Conservation (phyloP, 73 alveolate species). For the Paraurostyla sp. region DNA sequence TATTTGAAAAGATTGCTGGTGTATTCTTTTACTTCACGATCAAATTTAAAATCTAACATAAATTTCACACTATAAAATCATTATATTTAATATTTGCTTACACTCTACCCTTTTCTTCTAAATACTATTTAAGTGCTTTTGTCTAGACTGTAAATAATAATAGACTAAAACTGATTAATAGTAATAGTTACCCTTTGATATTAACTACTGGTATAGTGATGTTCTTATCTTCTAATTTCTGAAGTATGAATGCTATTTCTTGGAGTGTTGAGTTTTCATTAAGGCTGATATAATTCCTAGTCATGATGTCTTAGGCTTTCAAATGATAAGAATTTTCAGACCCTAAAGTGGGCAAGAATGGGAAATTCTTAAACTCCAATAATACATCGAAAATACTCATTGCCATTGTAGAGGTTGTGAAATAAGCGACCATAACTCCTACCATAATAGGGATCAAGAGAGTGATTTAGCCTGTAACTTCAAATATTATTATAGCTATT, state of each 20-base stretch:
- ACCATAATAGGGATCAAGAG: conserved; percentile 84
- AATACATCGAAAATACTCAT: conserved; percentile 94
- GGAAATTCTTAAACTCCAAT: conserved; percentile 88
- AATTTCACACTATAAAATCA: conserved; percentile 5
- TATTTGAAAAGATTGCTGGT: not conserved
- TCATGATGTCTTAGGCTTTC: conserved; percentile 62
- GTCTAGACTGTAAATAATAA: conserved; percentile 1
- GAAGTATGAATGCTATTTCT: not conserved
- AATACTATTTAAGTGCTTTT: not conserved
- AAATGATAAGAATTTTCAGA: not conserved
- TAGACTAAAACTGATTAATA: not conserved
- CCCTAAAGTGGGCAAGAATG: conserved; percentile 92
- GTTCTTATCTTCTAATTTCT: conserved; percentile 13
- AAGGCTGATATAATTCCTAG: conserved; percentile 32
- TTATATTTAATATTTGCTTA: not conserved
- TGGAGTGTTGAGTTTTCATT: not conserved
- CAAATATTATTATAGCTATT: conserved; percentile 92
- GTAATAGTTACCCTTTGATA: not conserved
- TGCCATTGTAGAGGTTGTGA: conserved; percentile 81
- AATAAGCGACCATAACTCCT: conserved; percentile 85
- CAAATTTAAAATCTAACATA: not conserved
- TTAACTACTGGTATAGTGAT: conserved; percentile 3
- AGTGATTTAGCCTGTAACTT: conserved; percentile 88
- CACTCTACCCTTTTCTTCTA: not conserved
- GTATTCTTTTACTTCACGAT: not conserved